Evolutionary conservation across 164 flowering plant species (phyloP), one percentile per base, ranked within the genome.

Genomic region (Cinnamomum micranthum): DNA sequence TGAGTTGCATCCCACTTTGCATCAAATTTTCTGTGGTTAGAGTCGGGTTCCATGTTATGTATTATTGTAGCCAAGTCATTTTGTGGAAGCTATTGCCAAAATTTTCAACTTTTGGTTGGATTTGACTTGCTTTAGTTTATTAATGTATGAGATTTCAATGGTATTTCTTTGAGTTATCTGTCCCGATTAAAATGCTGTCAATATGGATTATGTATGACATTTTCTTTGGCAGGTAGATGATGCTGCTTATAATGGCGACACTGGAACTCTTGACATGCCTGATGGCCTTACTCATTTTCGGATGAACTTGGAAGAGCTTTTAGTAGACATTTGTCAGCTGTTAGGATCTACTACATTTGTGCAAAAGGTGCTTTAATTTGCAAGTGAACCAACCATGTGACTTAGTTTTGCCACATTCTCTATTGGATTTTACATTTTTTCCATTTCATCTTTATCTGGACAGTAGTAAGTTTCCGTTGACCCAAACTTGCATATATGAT

Each of bases 251-350:
- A 80, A 68, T 76, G 86, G 84, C 67, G 88, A 87, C 20, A 81
- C 80, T 73, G 86, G 81, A 79, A 77, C 75, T 69, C 50, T 79
- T 80, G 97, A 90, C 58, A 80, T 95, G 67, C 97, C 98, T 41
- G 97, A 92, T 81, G 86, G 93, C 75, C 95, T 95, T 81, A 80
- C 79, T 41, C 90, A 89, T 75, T 95, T 93, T 78, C 87, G 99
- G 83, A 83, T 84, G 85, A 90, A 88, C 80, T 84, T 95, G 81
- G 87, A 86, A 77, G 99, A 95, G 82, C 90, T 95, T 75, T 77
- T 93, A 74, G 91, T 90, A 71, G 95, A 95, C 82, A 90, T 92
- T 71, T 95, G 97, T 79, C 97, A 93, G 82, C 84, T 95, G 59
- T 79, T 95, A 80, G 84, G 88, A 65, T 86, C 98, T 75, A 73